Percentiles rank a stretch among this genome's conserved stretches.
phyloP scores from a whole-genome alignment of 805 yeast species.

The Ogataea corticis region DNA sequence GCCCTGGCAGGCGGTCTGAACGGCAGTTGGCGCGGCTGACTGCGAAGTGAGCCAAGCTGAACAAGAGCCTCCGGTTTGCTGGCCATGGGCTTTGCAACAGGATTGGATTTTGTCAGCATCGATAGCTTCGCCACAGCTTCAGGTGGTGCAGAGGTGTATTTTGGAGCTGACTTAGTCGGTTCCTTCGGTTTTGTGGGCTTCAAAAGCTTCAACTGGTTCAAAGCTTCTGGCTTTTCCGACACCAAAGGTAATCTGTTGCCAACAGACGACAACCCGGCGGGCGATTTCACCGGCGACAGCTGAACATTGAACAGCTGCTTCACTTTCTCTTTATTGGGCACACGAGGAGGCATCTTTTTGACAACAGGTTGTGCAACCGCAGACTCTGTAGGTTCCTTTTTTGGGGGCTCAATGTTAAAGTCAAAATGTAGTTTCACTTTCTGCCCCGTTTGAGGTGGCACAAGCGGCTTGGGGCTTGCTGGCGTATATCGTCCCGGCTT shows the following conservation, averaged over 20 bases:
- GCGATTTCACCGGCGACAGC: constrained; percentile 14
- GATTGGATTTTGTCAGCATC: constrained; percentile 9
- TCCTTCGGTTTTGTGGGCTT: constrained; percentile 22
- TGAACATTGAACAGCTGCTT: constrained; percentile 7
- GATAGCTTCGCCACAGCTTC: constrained; percentile 27
- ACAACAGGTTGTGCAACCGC: too few relatives aligned
- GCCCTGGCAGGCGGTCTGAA: constrained; percentile 6
- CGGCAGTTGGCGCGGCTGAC: background rate
- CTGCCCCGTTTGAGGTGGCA: background rate
- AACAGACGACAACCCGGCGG: background rate
- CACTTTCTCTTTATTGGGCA: background rate
- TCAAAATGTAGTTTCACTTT: background rate
- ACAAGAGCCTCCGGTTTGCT: background rate
- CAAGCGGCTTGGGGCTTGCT: background rate
- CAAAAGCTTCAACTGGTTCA: constrained; percentile 13
- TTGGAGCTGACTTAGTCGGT: constrained; percentile 18
- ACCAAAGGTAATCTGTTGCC: background rate
- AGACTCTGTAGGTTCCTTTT: too few relatives aligned
- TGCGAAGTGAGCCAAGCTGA: background rate
- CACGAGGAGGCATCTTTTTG: too few relatives aligned
- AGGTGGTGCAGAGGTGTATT: constrained; percentile 23
- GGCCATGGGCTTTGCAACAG: constrained; percentile 1
- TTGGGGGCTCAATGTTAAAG: background rate
- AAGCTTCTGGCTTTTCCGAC: constrained; percentile 18
- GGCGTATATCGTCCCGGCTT: constrained; percentile 6